A percentile compares a stretch with the other conserved stretches of the same genome.
These are phyloP conservation scores for Pichia occidentalis DNA, from an alignment of 805 yeast species.

Conservation along the genomic window DNA sequence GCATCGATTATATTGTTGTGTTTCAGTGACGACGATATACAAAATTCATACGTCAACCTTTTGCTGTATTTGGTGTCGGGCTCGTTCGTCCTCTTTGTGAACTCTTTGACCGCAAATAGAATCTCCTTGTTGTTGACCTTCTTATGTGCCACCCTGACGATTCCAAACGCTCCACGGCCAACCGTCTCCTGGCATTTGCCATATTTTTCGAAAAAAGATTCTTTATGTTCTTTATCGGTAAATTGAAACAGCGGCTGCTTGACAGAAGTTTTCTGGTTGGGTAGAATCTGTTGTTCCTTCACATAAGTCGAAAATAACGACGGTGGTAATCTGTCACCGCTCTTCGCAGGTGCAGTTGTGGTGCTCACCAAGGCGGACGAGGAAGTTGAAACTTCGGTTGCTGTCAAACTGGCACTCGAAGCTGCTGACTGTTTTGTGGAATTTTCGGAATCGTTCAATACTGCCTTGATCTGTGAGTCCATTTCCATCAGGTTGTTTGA, in stretches of 20 bases:
- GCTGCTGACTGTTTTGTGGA: too few species aligned
- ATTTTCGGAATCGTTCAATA: constrained; percentile 16
- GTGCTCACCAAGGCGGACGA: too few species aligned
- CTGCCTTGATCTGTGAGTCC: constrained; percentile 25
- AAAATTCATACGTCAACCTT: constrained; percentile 74
- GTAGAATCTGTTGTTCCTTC: constrained; percentile 27
- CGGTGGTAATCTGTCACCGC: constrained; percentile 44
- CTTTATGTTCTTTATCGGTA: constrained; percentile 2
- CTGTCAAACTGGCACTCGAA: too few species aligned
- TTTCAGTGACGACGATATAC: constrained; percentile 71
- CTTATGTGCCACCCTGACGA: constrained; percentile 83
- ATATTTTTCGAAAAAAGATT: constrained; percentile 75
- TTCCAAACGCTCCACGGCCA: constrained; percentile 93
- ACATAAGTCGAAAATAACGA: constrained; percentile 65
- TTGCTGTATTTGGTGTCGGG: constrained; percentile 60
- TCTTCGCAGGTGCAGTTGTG: too few species aligned
- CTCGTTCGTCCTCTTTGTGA: constrained; percentile 56
- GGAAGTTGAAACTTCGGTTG: too few species aligned
- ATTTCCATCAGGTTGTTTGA: constrained; percentile 25
- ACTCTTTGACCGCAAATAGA: constrained; percentile 83
- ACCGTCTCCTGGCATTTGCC: constrained; percentile 93
- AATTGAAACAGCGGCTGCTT: constrained; percentile 5
- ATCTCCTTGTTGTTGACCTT: constrained; percentile 37
- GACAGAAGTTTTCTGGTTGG: constrained; percentile 6
- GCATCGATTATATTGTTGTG: constrained; percentile 75